Conservation (phyloP, 2,329 filamentous ascomycete species). For the Botrytis galanthina region DNA sequence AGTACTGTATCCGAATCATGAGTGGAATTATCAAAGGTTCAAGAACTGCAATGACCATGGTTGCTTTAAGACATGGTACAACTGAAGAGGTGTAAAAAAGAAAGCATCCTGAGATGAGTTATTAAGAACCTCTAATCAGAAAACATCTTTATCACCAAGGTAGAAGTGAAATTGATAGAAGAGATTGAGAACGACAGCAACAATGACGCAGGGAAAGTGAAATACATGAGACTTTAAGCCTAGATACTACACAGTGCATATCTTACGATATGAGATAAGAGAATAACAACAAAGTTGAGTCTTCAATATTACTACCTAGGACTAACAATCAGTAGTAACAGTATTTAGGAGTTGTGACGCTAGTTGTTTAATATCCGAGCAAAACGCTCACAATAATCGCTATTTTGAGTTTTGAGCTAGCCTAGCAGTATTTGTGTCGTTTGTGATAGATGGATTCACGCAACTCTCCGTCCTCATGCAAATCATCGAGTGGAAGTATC, state of each 20-base stretch:
- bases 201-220: neutral
- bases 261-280: too few relatives aligned
- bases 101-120: neutral
- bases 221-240: too few relatives aligned
- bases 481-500: neutral
- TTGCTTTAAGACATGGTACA: neutral
- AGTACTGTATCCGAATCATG: neutral
- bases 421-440: neutral
- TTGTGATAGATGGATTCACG: neutral
- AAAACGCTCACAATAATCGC: neutral
- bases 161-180: neutral
- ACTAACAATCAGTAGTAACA: too few relatives aligned
- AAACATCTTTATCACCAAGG: neutral
- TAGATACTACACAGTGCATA: too few relatives aligned
- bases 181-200: neutral
- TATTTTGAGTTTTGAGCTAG: neutral
- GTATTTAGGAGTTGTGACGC: neutral
- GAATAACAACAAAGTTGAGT: too few relatives aligned
- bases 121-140: neutral
- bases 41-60: neutral
- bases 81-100: neutral
- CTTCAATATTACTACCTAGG: too few relatives aligned
- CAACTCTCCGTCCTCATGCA: too few relatives aligned
- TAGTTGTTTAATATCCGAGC: neutral
- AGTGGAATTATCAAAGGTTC: fast-evolving